These are phyloP conservation scores for Scheffersomyces segobiensis DNA, from an alignment of 1,139 yeast genomes.

Conservation along the genomic window DNA sequence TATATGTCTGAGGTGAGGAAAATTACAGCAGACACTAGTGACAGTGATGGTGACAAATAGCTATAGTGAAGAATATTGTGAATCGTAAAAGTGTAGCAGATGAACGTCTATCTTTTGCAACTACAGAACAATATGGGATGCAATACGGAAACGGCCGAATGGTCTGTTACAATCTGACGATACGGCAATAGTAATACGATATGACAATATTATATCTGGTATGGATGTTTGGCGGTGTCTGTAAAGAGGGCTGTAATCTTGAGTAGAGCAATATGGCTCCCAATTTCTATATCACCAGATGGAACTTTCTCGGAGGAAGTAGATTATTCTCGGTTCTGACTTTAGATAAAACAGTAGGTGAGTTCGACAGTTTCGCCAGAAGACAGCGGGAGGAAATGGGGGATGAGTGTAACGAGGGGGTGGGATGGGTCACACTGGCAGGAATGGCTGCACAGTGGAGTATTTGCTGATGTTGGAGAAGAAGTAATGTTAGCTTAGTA, in stretches of 20 bases:
- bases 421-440: neutral
- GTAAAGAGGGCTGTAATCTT: neutral
- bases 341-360: neutral
- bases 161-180: neutral
- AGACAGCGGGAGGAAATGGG: neutral
- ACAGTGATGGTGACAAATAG: neutral
- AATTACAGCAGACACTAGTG: neutral
- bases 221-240: neutral
- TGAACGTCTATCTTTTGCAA: neutral
- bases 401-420: neutral
- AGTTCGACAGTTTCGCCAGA: neutral
- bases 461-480: neutral
- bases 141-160: neutral
- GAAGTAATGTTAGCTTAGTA: neutral
- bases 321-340: neutral
- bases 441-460: neutral
- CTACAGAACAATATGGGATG: neutral
- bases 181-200: neutral
- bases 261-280: neutral
- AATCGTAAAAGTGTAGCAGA: neutral
- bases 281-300: neutral
- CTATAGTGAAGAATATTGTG: neutral
- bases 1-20: neutral
- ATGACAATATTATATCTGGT: neutral
- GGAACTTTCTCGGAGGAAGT: neutral